Evolutionary conservation across 1,284 basidiomycete genomes (phyloP), one percentile per base, ranked within the genome.

Genomic region (Gomphus bonarii): DNA sequence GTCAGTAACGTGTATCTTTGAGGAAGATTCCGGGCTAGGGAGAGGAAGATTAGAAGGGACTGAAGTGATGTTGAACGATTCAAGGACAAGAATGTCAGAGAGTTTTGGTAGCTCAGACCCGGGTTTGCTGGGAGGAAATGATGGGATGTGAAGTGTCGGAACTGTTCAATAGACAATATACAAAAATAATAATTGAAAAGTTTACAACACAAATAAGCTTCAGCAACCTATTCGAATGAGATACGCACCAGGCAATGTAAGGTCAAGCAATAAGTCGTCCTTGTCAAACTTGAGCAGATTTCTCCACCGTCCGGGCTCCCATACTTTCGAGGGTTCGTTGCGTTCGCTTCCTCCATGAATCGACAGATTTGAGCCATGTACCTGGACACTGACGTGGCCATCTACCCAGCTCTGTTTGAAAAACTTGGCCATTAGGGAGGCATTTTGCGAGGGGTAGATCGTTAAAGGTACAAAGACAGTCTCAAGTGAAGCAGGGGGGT

Each of bases 21-120:
- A 81, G 85, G 38, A 69, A 65, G 16, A 87, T 65, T 14, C 66
- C 67, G 4, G 86, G 68, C 2, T 70, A 68, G 42, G 73, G 65
- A 7, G 69, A 51, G 16, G 70, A 18, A 36, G 28, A 25, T 16
- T 20, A 22, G 55, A 42, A 25, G 55, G 30, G 14, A 25, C 66
- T n/a, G 81, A 81, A 22, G 72, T 70, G 22, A 88, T 67, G 42
- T 70, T 67, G 65, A 89, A 85, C 3, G 75, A 75, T 56, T 77
- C 67, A 7, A 89, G 70, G 0, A 77, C 79, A 54, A 89, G 66
- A 8, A 89, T 71, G 53, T 82, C 71, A 9, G 80, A 72, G 33
- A 85, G 64, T 2, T 74, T 67, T 9, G 85, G 85, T 5, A 84
- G 72, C 11, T 57, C 48, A 12, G 55, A 57, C 12, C 55, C 55